Evolutionary conservation across 352 stramenopile genomes (phyloP), one percentile per base, ranked within the genome.

Genomic region (Phytophthora pseudosyringae): DNA sequence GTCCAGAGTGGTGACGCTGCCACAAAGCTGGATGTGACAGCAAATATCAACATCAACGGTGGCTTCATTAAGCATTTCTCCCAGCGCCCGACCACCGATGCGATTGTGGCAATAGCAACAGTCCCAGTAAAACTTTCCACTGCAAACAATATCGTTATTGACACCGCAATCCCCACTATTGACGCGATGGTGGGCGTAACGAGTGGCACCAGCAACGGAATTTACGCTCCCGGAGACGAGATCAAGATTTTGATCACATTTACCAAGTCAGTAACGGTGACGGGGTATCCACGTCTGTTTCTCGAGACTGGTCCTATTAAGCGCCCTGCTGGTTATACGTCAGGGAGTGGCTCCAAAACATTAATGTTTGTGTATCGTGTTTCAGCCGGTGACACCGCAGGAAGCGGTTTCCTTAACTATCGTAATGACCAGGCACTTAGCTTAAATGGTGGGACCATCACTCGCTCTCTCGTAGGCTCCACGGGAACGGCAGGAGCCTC

Each of bases 331-430:
- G 73, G 77, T 3, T 96, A 93, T 67, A 73, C 50, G 25, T 78
- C 73, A 25, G 88, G 88, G 1, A 81, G 78, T 38, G 83, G 78
- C 8, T 88, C 81, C 0, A 90, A 83, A 44, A 55, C 71, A 29
- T 49, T 96, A 0, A 79, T 62, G 4, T 95, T 96, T 69, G 56
- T 81, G n/a, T 96, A 95, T 69, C 88, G 69, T 0, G 79, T 95
- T 4, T 73, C 71, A 0, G 65, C 81, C 4, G 88, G 88, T 50
- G 88, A 95, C 51, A 73, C 72, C 5, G 79, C 71, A 5, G 78
- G 80, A 13, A 79, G 76, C 12, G 48, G 64, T 4, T 76, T 76
- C 39, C 64, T 95, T 13, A 88, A 94, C 44, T 93, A 94, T 54
- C 81, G 78, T 16, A 81, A 90, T 16, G 65, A 73, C 18, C 69